Evolutionary conservation across 805 yeast species (phyloP).

Genomic region (Ogataea paradorogensis): DNA sequence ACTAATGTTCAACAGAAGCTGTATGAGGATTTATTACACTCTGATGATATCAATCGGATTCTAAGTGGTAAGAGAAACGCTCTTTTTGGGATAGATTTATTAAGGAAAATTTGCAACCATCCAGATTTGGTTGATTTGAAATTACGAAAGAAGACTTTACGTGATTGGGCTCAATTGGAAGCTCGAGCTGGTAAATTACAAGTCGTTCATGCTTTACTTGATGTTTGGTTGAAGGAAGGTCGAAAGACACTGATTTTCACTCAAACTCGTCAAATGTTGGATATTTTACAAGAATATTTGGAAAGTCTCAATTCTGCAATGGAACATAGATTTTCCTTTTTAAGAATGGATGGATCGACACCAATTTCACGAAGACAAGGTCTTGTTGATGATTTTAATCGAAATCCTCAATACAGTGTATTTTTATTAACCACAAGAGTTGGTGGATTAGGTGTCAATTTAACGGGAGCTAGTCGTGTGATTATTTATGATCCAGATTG

Average conservation of each 20-base stretch:
- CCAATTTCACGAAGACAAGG: conserved; percentile 72
- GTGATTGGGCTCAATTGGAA: conserved; percentile 29
- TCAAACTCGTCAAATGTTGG: conserved; percentile 92
- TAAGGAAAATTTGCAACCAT: conserved; percentile 93
- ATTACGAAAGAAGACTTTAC: conserved; percentile 26
- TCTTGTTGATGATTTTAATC: conserved; percentile 79
- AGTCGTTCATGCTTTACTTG: conserved; percentile 72
- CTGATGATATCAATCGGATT: conserved; percentile 72
- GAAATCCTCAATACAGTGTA: conserved; percentile 51
- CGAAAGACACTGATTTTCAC: conserved; percentile 84
- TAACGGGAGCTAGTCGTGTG: conserved; percentile 93
- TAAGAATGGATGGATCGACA: conserved; percentile 95
- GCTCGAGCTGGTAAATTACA: conserved; percentile 86
- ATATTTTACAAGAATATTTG: conserved; percentile 73
- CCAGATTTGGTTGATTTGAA: conserved; percentile 70
- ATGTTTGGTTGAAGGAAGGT: conserved; percentile 72
- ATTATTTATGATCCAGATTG: conserved; percentile 96
- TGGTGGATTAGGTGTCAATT: conserved; percentile 91
- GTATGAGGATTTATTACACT: conserved; percentile 70
- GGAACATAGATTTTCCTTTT: conserved; percentile 40
- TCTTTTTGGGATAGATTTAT: conserved; percentile 82
- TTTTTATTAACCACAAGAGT: conserved; percentile 90
- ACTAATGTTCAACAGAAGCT: conserved; percentile 73
- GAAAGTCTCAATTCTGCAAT: conserved; percentile 34
- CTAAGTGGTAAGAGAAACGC: conserved; percentile 76